phyloP scores from a whole-genome alignment of 352 stramenopile species.

The Phytopythium mirpurense region DNA sequence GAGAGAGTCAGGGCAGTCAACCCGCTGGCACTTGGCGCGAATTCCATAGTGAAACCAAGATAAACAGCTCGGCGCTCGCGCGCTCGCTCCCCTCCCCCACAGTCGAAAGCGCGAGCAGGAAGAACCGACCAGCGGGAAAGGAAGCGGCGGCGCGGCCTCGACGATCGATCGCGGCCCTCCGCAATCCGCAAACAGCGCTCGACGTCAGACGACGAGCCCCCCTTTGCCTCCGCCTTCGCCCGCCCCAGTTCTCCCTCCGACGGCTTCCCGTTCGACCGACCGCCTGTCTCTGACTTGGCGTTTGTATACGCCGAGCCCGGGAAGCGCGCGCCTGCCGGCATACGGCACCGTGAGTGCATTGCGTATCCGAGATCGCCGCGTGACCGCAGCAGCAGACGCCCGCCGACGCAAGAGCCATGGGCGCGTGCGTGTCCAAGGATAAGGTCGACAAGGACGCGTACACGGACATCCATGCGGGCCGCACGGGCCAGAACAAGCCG shows the following conservation, averaged over 20 bases:
- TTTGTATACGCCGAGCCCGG: not conserved
- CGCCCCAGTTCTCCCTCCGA: not conserved
- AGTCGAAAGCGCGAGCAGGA: not conserved
- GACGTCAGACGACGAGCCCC: not conserved
- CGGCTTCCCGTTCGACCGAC: not conserved
- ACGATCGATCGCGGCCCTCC: not conserved
- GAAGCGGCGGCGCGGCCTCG: not conserved
- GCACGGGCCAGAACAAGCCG: not conserved
- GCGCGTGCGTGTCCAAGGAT: slow-evolving; percentile 7
- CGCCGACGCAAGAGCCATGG: not conserved
- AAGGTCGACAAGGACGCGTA: not conserved
- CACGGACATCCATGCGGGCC: not conserved
- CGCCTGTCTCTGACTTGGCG: not conserved
- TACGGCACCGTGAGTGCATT: too few species aligned
- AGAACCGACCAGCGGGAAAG: not conserved
- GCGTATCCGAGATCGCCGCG: too few species aligned
- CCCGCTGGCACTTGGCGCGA: not conserved
- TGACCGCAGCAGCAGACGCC: not conserved
- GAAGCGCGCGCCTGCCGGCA: too few species aligned
- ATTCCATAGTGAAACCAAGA: not conserved
- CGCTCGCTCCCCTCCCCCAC: not conserved
- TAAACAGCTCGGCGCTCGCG: not conserved
- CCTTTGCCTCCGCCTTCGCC: not conserved
- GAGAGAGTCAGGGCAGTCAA: slow-evolving; percentile 4
- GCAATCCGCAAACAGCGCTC: slow-evolving; percentile 1